Evolutionary conservation across 2,329 filamentous ascomycete species (phyloP).

Genomic region (Zasmidium citrigriseum): DNA sequence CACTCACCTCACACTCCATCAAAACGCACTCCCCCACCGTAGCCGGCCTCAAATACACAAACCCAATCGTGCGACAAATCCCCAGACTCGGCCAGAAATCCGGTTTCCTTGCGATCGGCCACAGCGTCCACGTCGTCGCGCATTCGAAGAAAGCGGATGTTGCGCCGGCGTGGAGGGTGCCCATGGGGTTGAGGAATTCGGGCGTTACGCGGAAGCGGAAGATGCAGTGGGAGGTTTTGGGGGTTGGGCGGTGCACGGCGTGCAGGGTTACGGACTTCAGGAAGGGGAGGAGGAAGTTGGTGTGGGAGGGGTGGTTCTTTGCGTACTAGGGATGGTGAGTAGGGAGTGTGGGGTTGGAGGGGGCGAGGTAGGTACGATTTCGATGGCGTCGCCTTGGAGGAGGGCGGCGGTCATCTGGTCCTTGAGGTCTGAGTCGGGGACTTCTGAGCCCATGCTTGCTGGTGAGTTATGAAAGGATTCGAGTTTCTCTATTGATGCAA

Average conservation of each 20-base stretch:
- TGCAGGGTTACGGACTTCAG: slow-evolving; percentile 19
- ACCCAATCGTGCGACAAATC: slow-evolving; percentile 20
- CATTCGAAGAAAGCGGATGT: slow-evolving; percentile 26
- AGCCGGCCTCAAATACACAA: slow-evolving; percentile 24
- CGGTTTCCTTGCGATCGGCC: slow-evolving; percentile 15
- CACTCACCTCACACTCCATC: slow-evolving; percentile 27
- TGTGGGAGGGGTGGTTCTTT: slow-evolving; percentile 14
- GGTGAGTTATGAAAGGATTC: neutral
- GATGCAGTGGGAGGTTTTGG: slow-evolving; percentile 12
- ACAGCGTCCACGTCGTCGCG: slow-evolving; percentile 20
- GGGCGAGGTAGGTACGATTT: slow-evolving; percentile 6
- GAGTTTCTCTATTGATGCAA: neutral
- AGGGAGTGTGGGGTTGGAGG: neutral
- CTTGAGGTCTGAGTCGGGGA: slow-evolving; percentile 1
- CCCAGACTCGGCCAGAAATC: slow-evolving; percentile 25
- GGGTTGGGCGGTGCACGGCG: slow-evolving; percentile 11
- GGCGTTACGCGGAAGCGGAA: slow-evolving; percentile 23
- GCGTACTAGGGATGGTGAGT: slow-evolving; percentile 15
- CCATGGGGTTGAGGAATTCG: slow-evolving; percentile 26
- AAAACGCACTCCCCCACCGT: slow-evolving; percentile 21
- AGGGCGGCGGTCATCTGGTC: slow-evolving; percentile 18
- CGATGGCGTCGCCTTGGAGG: slow-evolving; percentile 14
- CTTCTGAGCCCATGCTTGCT: neutral
- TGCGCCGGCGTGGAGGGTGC: slow-evolving; percentile 23
- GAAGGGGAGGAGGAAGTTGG: slow-evolving; percentile 22